Percentiles rank a stretch among this genome's conserved stretches.
phyloP scores from a whole-genome alignment of 139 green algal species.

The Chara braunii region DNA sequence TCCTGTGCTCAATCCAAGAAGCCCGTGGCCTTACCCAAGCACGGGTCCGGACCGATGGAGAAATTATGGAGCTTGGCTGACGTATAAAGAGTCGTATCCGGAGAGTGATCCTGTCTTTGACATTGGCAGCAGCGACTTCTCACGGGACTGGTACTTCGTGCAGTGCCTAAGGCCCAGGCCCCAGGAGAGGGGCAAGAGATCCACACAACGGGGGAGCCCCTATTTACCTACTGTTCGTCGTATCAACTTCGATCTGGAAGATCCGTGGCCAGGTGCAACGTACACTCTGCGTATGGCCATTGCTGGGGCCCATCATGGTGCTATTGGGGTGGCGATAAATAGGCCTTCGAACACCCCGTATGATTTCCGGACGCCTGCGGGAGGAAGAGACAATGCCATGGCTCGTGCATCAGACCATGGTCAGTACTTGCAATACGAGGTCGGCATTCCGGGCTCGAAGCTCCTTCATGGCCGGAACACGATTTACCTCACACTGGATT shows the following conservation, averaged over 20 bases:
- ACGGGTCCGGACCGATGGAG: constrained; percentile 6
- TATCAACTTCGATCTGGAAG: too few relatives aligned
- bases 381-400: constrained; percentile 11
- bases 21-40: constrained; percentile 9
- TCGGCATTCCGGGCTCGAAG: constrained; percentile 1
- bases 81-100: constrained; percentile 3
- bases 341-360: too few relatives aligned
- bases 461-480: constrained; percentile 1
- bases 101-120: constrained; percentile 1
- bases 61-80: constrained; percentile 14
- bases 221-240: background rate
- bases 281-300: constrained; percentile 19
- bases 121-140: background rate
- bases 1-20: constrained; percentile 11
- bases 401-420: constrained; percentile 8
- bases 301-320: background rate
- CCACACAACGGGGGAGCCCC: too few relatives aligned
- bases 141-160: constrained; percentile 13
- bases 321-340: constrained; percentile 3
- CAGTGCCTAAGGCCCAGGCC: background rate
- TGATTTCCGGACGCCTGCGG: background rate
- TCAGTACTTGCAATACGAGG: constrained; percentile 13
- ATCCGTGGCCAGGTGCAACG: too few relatives aligned
- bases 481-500: constrained; percentile 11
- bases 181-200: background rate